Conservation (phyloP, 2,329 filamentous ascomycete genomes). For the Verticillium klebahnii region DNA sequence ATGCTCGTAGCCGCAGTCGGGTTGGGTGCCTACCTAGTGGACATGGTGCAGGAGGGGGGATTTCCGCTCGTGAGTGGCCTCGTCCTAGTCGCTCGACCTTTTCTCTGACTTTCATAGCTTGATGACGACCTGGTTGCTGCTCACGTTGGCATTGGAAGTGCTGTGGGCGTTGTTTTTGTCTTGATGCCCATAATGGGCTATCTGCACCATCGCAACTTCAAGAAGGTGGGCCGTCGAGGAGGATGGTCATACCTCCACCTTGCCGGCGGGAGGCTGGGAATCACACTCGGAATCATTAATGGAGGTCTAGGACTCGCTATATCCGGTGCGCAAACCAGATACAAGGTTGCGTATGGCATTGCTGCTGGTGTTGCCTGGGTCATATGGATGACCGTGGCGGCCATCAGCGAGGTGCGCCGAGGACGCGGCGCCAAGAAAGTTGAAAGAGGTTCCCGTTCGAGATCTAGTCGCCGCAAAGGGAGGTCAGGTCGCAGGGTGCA, state of each 20-base stretch:
- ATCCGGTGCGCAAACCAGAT: slow-evolving; percentile 19
- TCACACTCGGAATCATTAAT: slow-evolving; percentile 39
- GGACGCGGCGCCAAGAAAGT: background rate
- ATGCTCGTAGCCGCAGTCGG: slow-evolving; percentile 34
- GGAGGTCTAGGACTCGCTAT: slow-evolving; percentile 38
- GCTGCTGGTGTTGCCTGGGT: slow-evolving; percentile 31
- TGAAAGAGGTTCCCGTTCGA: background rate
- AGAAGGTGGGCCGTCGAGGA: slow-evolving; percentile 28
- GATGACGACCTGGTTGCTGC: slow-evolving; percentile 25
- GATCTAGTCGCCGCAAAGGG: slow-evolving; percentile 17
- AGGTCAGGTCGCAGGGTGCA: background rate
- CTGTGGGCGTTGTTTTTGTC: slow-evolving; percentile 31
- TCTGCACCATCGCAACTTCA: slow-evolving; percentile 37
- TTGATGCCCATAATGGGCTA: slow-evolving; percentile 37
- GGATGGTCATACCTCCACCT: slow-evolving; percentile 38
- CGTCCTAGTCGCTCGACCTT: background rate
- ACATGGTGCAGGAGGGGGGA: slow-evolving; percentile 20
- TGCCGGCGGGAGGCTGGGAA: slow-evolving; percentile 32
- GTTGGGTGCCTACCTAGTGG: slow-evolving; percentile 36
- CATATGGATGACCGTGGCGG: slow-evolving; percentile 29
- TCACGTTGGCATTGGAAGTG: slow-evolving; percentile 43
- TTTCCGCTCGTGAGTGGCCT: slow-evolving; percentile 24
- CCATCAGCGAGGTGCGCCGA: slow-evolving; percentile 24
- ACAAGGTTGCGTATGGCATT: slow-evolving; percentile 31
- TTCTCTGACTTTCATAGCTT: slow-evolving; percentile 18